Percentiles rank a stretch among this genome's conserved stretches.
Evolutionary conservation across 768 basidiomycete species (phyloP).

Genomic region (Grammothele lineata): DNA sequence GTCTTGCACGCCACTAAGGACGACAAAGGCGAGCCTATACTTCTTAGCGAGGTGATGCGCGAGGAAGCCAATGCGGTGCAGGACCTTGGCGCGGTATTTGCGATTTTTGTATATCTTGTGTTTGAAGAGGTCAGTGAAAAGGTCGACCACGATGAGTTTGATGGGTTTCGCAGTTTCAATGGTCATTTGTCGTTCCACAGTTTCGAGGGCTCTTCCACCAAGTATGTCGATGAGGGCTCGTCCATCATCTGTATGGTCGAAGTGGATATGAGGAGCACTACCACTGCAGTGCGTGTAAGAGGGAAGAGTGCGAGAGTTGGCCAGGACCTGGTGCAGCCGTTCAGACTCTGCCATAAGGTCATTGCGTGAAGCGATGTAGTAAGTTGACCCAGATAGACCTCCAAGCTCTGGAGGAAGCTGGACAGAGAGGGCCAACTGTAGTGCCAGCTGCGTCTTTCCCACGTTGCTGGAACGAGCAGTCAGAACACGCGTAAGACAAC

Average conservation of each 20-base stretch:
- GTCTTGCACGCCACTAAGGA: slow-evolving; percentile 67
- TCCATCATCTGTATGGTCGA: slow-evolving; percentile 44
- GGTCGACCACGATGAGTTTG: slow-evolving; percentile 81
- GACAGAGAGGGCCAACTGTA: slow-evolving; percentile 79
- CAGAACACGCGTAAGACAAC: not conserved
- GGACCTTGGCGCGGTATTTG: slow-evolving; percentile 67
- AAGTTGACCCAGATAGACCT: slow-evolving; percentile 62
- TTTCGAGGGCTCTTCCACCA: slow-evolving; percentile 48
- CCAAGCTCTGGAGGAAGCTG: slow-evolving; percentile 60
- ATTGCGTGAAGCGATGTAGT: slow-evolving; percentile 75
- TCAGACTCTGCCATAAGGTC: slow-evolving; percentile 62
- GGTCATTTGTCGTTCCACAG: slow-evolving; percentile 50
- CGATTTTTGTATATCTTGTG: slow-evolving; percentile 47
- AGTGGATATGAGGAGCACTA: too few relatives aligned
- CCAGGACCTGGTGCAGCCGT: slow-evolving; percentile 63
- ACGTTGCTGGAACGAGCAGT: slow-evolving; percentile 56
- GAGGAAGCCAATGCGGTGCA: slow-evolving; percentile 60
- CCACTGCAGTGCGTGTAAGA: too few relatives aligned
- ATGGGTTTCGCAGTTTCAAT: slow-evolving; percentile 50
- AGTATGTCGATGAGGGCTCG: slow-evolving; percentile 44
- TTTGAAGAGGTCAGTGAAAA: slow-evolving; percentile 83
- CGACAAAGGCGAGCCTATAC: slow-evolving; percentile 69
- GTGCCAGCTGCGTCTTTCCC: slow-evolving; percentile 90
- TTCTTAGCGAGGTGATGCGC: slow-evolving; percentile 68
- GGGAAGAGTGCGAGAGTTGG: slow-evolving; percentile 45